Conservation (phyloP, 352 stramenopile species). For the Pythium sp. region DNA sequence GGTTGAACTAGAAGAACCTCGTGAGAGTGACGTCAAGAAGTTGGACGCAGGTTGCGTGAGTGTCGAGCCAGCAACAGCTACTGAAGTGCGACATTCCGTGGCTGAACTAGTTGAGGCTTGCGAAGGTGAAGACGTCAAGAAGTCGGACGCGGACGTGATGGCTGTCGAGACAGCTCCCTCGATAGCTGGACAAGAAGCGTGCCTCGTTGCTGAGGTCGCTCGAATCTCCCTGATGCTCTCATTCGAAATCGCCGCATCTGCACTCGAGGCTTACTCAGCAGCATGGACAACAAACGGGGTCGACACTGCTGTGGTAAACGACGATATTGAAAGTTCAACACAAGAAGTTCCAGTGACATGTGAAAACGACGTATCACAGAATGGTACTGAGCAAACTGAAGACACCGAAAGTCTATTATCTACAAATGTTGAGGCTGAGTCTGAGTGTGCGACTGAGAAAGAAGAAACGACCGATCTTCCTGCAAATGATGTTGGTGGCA, state of each 20-base stretch:
- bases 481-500: neutral
- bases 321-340: neutral
- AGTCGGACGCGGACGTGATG: neutral
- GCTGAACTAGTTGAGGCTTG: neutral
- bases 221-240: conserved; percentile 3
- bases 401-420: neutral
- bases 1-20: neutral
- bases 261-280: conserved; percentile 12
- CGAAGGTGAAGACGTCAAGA: neutral
- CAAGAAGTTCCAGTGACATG: neutral
- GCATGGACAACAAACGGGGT: neutral
- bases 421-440: neutral
- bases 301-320: neutral
- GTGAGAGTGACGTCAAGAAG: neutral
- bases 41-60: neutral
- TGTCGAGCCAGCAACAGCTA: neutral
- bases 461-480: too few relatives aligned
- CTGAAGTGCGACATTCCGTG: neutral
- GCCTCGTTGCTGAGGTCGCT: conserved; percentile 6
- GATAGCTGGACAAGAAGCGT: neutral
- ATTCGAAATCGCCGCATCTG: neutral
- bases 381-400: neutral
- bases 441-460: neutral
- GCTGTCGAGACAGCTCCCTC: neutral
- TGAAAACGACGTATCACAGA: neutral